Evolutionary conservation across 345 rosid genomes (phyloP).

Genomic region (Citrus unshiu): DNA sequence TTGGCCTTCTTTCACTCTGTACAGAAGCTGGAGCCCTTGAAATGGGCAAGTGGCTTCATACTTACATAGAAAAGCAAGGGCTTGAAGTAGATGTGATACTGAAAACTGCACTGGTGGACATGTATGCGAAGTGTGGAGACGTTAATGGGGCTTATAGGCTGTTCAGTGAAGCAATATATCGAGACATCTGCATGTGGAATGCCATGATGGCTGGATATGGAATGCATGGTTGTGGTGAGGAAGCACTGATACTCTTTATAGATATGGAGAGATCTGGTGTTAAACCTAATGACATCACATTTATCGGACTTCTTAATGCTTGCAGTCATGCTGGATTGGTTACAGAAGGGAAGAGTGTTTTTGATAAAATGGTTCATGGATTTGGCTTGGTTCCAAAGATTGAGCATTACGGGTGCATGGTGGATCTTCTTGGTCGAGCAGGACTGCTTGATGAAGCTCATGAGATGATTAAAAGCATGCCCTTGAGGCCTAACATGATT

Average conservation of each 20-base stretch:
- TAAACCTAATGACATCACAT: slow-evolving; percentile 40
- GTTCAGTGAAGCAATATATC: slow-evolving; percentile 25
- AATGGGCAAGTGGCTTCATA: slow-evolving; percentile 43
- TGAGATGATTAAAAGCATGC: slow-evolving; percentile 38
- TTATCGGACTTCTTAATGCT: slow-evolving; percentile 41
- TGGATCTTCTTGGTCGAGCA: slow-evolving; percentile 56
- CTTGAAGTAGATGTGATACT: slow-evolving; percentile 28
- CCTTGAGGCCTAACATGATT: slow-evolving; percentile 33
- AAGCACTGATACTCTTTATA: slow-evolving; percentile 35
- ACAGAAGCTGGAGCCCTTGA: slow-evolving; percentile 37
- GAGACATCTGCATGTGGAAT: slow-evolving; percentile 44
- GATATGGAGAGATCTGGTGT: slow-evolving; percentile 37
- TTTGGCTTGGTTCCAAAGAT: slow-evolving; percentile 35
- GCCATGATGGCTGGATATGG: slow-evolving; percentile 44
- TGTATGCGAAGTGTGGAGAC: slow-evolving; percentile 52
- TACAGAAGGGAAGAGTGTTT: slow-evolving; percentile 34
- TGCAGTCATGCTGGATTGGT: slow-evolving; percentile 58
- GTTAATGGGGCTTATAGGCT: slow-evolving; percentile 30
- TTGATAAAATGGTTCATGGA: slow-evolving; percentile 30
- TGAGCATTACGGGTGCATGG: slow-evolving; percentile 62
- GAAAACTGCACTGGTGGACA: slow-evolving; percentile 39
- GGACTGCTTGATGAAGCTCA: slow-evolving; percentile 45
- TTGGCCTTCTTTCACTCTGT: slow-evolving; percentile 31
- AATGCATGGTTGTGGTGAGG: slow-evolving; percentile 39
- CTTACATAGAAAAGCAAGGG: slow-evolving; percentile 25